Evolutionary conservation across 2,329 filamentous ascomycete species (phyloP), one percentile per base, ranked within the genome.

Genomic region (Ambrosiella cleistominuta): DNA sequence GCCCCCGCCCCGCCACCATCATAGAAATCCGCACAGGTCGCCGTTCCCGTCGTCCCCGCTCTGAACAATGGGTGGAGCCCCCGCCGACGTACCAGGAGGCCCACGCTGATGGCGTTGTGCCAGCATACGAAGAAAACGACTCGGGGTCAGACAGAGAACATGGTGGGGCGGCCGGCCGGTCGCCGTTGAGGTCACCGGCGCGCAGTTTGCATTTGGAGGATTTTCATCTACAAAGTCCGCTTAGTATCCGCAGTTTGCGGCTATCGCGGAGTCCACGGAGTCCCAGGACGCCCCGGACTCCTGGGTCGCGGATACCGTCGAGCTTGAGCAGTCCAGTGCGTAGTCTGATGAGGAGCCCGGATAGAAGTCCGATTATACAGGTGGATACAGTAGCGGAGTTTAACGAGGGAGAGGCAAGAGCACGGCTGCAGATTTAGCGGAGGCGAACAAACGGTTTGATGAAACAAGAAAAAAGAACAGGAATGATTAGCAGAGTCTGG

Each of bases 71-170:
- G 58, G 55, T 60, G 36, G 58, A 60, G 36, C 58, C 58, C 11
- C 58, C 58, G 35, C 58, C 58, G 17, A 60, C 58, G 2, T 60
- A 60, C 19, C 58, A 60, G 19, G 58, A 60, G 51, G 58, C 58
- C 35, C 58, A 60, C n/a, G 58, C 58, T 9, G 58, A 60, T 6
- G 58, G 58, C 17, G 45, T 59, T 47, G 58, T 60, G 7, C 58
- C 58, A 12, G 55, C 58, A 9, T 60, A 60, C 15, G 58, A 60
- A 49, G 55, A 50, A 35, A 49, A 60, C 9, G 57, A 59, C 11
- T 56, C 44, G 7, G 57, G 57, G n/a, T 55, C 51, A 13, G 52
- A 56, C 42, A 52, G 51, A 45, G 57, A 56, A 35, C 19, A 35
- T 27, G 12, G 40, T 12, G 56, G 52, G 11, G 42, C 44, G 7